A percentile compares a stretch with the other conserved stretches of the same genome.
Conservation (phyloP, 768 basidiomycete species). For the Pulveroboletus sp. region DNA sequence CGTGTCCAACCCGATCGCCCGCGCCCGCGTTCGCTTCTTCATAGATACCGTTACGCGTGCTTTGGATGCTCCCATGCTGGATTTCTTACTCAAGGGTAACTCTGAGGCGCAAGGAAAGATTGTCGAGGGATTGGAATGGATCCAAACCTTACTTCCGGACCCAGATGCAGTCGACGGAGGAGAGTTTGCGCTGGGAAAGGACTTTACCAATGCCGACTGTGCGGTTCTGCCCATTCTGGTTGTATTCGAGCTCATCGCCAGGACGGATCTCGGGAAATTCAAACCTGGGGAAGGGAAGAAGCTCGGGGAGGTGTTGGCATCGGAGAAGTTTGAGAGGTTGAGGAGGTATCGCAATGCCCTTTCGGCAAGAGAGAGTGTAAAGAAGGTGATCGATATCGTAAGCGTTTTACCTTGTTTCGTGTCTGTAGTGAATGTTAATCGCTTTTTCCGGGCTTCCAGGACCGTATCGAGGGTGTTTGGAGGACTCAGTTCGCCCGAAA, state of each 20-base stretch:
- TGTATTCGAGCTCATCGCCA: constrained; percentile 38
- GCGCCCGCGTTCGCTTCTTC: constrained; percentile 60
- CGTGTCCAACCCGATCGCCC: constrained; percentile 42
- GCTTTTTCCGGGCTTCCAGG: background rate
- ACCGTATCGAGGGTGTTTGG: background rate
- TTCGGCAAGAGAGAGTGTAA: constrained; percentile 34
- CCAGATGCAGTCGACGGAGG: constrained; percentile 40
- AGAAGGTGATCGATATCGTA: constrained; percentile 4
- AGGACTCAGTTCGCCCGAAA: background rate
- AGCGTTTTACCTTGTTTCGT: background rate
- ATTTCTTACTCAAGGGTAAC: constrained; percentile 22
- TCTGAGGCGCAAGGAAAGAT: background rate
- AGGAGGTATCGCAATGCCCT: constrained; percentile 46
- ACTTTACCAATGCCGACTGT: constrained; percentile 59
- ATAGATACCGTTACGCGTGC: constrained; percentile 48
- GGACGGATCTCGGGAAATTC: constrained; percentile 48
- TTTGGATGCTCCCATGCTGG: constrained; percentile 35
- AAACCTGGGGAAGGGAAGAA: constrained; percentile 44
- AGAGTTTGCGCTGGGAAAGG: constrained; percentile 33
- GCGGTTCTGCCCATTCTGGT: constrained; percentile 54
- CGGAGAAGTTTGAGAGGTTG: constrained; percentile 43
- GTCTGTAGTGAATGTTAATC: background rate
- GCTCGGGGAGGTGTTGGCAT: constrained; percentile 39
- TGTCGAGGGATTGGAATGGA: background rate
- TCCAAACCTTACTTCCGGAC: constrained; percentile 21